Evolutionary conservation across 2,329 filamentous ascomycete genomes (phyloP), one percentile per base, ranked within the genome.

Genomic region (Venturia nashicola): DNA sequence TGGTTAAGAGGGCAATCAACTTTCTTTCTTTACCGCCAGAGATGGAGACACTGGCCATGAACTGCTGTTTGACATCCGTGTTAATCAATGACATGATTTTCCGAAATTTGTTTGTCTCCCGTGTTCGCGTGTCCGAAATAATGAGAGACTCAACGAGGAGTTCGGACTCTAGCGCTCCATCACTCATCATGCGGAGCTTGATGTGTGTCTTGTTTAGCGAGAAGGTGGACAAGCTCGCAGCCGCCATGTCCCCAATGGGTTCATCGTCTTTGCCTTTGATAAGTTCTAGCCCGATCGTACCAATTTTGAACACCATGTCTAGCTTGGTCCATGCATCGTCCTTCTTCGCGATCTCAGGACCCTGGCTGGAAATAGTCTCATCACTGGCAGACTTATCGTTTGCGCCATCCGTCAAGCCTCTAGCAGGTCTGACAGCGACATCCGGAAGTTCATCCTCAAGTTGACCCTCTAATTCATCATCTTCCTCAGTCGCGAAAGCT

Each of bases 71-170:
- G 63, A 94, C 91, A 64, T 92, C 88, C 69, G 91, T 93, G 75
- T 97, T 97, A 71, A 92, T 91, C 64, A 96, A 87, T 1, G 92
- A 92, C 94, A 99, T 97, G 76, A 99, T 97, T 74, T 93, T 95
- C 61, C 91, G 86, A 81, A 95, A 99, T 72, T 96, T 97, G 78
- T 97, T 99, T 5, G 88, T 89, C 69, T 96, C 92, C 63, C 85
- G 84, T 5, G 86, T 86, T n/a, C 95, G 87, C 67, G 89, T 97
- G 73, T 99, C 94, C 64, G 90, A 85, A 68, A 97, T 96, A 0
- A 91, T 96, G 73, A 99, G 97, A 0, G 93, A 94, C 65, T 94
- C 88, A 18, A 99, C 91, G 43, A 96, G 82, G 7, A 99, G 83
- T 72, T 99, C 95, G 2, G 92, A 91, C 73, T 99, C 94, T 48